Evolutionary conservation across 805 yeast genomes (phyloP).

Genomic region (Ogataea chonburiensis): DNA sequence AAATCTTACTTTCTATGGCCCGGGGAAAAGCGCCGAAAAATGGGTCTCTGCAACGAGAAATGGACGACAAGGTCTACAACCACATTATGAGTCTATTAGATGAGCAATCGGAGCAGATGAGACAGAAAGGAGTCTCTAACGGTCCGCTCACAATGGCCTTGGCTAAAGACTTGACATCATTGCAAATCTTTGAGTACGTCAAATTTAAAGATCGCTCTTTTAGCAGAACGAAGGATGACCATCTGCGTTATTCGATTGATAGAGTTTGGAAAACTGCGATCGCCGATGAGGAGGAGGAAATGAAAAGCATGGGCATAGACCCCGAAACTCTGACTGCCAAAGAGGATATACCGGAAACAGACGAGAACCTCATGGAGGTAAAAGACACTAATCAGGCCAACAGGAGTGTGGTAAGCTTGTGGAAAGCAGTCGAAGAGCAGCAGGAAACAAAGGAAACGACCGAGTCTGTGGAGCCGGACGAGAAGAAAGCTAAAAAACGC

Average conservation of each 20-base stretch:
- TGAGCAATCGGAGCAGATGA: conserved; percentile 51
- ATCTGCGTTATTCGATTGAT: conserved; percentile 63
- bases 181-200: conserved; percentile 56
- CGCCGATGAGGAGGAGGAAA: conserved; percentile 62
- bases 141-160: conserved; percentile 46
- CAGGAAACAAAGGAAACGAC: conserved; percentile 2
- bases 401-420: conserved; percentile 68
- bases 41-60: conserved; percentile 31
- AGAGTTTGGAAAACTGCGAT: conserved; percentile 53
- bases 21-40: conserved; percentile 16
- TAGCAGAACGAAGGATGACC: conserved; percentile 63
- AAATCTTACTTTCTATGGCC: conserved; percentile 5
- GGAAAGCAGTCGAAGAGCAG: conserved; percentile 45
- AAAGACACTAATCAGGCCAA: conserved; percentile 68
- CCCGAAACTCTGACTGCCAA: conserved; percentile 14
- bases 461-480: conserved; percentile 5
- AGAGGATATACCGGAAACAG: conserved; percentile 20
- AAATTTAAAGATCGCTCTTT: conserved; percentile 66
- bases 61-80: conserved; percentile 58
- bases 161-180: conserved; percentile 55
- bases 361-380: conserved; percentile 59
- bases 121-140: conserved; percentile 37
- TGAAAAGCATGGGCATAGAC: conserved; percentile 36
- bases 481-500: conserved; percentile 46
- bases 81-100: conserved; percentile 57